Percentiles rank a stretch among this genome's conserved stretches.
Evolutionary conservation across 176 grass and related monocot genomes (phyloP).

Genomic region (Oryza brachyantha): DNA sequence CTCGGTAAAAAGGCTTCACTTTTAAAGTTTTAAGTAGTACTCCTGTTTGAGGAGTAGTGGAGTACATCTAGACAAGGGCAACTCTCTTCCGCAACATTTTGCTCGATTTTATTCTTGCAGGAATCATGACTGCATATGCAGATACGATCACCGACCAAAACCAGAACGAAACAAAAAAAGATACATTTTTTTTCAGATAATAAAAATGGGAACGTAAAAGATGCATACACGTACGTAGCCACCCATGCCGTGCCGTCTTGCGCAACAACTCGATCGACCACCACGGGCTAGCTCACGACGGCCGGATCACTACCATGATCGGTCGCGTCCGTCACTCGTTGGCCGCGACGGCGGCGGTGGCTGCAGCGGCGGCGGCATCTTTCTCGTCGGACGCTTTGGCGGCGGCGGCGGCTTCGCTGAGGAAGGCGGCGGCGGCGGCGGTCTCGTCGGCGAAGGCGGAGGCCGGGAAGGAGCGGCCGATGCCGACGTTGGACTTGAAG

Average conservation of each 20-base stretch:
- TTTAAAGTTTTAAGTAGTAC: no score
- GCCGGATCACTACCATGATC: neutral
- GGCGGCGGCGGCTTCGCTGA: neutral
- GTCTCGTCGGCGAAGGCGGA: slow-evolving; percentile 62
- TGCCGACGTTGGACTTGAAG: slow-evolving; percentile 83
- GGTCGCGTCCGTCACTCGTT: neutral
- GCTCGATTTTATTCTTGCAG: slow-evolving; percentile 11
- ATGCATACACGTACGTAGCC: neutral
- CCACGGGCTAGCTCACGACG: neutral
- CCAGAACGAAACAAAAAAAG: no score
- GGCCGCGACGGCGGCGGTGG: no score
- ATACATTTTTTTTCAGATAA: no score
- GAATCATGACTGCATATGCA: neutral
- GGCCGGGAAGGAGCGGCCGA: slow-evolving; percentile 67
- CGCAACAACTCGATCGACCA: neutral
- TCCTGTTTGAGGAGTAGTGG: no score
- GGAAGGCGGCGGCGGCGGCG: neutral
- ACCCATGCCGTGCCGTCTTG: neutral
- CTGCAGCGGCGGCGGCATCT: no score
- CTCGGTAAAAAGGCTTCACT: no score
- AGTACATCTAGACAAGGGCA: no score
- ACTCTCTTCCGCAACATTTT: neutral
- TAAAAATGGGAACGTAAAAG: no score
- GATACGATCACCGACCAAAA: neutral
- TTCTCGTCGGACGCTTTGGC: neutral